phyloP scores from a whole-genome alignment of 352 stramenopile genomes.

The Nothophytophthora sp. region DNA sequence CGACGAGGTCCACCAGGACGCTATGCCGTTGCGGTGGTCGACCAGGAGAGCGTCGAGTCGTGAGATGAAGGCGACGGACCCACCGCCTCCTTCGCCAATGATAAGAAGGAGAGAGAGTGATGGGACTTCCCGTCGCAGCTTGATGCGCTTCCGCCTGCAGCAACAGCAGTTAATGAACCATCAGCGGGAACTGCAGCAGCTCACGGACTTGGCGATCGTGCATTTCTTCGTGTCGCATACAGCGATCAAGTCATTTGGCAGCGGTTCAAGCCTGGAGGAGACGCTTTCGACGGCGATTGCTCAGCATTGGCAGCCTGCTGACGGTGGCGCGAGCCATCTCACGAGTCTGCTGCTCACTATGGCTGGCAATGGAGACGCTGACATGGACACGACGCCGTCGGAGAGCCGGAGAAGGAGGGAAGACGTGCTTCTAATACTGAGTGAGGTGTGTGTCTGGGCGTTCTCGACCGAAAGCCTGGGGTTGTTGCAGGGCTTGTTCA shows the following conservation, averaged over 20 bases:
- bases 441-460: conserved; percentile 31
- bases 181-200: conserved; percentile 14
- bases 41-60: not conserved
- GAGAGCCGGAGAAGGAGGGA: conserved; percentile 4
- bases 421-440: conserved; percentile 30
- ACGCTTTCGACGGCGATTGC: conserved; percentile 17
- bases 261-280: conserved; percentile 7
- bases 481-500: conserved; percentile 24
- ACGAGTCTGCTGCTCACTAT: conserved; percentile 17
- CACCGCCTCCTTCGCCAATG: too few relatives aligned
- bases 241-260: conserved; percentile 1
- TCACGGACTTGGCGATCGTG: conserved; percentile 23
- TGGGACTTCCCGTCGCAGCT: not conserved
- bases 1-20: conserved; percentile 4
- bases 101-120: conserved; percentile 2
- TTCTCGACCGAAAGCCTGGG: conserved; percentile 22
- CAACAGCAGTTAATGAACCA: conserved; percentile 11
- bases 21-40: not conserved
- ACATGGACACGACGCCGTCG: not conserved
- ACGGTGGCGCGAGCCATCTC: conserved; percentile 9
- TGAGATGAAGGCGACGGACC: conserved; percentile 7
- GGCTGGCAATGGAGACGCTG: not conserved
- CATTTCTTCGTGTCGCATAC: conserved; percentile 21
- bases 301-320: conserved; percentile 17
- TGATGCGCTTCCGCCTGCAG: conserved; percentile 13